Evolutionary conservation across 148 eudicot genomes (phyloP).

Genomic region (Agrostemma githago): DNA sequence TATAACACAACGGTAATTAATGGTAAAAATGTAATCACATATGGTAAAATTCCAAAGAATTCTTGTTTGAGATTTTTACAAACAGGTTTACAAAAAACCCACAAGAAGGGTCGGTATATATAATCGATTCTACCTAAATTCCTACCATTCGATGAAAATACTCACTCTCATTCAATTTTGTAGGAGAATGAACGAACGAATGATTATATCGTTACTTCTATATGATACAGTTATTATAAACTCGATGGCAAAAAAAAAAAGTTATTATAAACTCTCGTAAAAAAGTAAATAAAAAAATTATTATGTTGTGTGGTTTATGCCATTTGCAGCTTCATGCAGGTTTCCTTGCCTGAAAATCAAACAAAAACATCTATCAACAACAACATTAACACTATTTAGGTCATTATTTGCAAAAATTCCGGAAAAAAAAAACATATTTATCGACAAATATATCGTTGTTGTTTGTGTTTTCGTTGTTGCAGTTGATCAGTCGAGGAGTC

Average conservation of each 20-base stretch:
- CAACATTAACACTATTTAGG: too few relatives aligned
- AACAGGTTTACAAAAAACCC: neutral
- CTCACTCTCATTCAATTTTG: neutral
- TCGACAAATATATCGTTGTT: neutral
- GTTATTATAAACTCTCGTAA: neutral
- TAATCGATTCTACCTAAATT: neutral
- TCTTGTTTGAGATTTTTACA: neutral
- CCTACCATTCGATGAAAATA: neutral
- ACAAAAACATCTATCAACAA: conserved; percentile 6
- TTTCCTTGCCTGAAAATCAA: conserved; percentile 33
- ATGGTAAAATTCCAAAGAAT: neutral
- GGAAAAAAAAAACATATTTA: neutral
- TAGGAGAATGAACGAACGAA: neutral
- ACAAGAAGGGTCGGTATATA: neutral
- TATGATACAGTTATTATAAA: neutral
- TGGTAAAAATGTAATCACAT: too few relatives aligned
- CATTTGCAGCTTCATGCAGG: conserved; percentile 4
- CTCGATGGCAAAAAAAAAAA: too few relatives aligned
- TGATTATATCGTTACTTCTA: neutral
- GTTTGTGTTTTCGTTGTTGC: too few relatives aligned
- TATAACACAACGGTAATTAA: too few relatives aligned
- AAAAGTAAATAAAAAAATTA: neutral
- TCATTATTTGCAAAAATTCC: neutral
- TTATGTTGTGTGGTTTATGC: neutral
- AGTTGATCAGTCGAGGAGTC: too few relatives aligned